phyloP scores from a whole-genome alignment of 176 grass and related monocot species.

The Eremochloa ophiuroides region DNA sequence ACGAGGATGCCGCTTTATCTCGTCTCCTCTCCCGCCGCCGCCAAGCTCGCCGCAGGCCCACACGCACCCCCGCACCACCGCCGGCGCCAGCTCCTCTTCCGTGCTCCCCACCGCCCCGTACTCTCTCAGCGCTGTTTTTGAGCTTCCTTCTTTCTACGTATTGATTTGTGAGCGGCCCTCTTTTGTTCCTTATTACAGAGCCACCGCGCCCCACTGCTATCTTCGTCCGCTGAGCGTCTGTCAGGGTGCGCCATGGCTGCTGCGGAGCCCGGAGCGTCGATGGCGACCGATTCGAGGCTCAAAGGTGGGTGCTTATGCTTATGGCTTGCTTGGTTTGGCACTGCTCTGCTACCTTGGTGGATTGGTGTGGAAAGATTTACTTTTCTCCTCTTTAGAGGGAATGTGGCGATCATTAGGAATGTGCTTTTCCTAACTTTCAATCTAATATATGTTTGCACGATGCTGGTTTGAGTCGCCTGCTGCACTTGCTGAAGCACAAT shows the following conservation, averaged over 20 bases:
- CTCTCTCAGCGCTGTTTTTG: neutral
- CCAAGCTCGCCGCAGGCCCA: neutral
- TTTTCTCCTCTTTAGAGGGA: neutral
- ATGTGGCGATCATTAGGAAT: neutral
- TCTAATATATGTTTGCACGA: neutral
- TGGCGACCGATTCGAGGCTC: neutral
- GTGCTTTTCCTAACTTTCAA: neutral
- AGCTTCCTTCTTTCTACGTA: neutral
- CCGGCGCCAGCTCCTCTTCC: neutral
- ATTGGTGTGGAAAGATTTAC: neutral
- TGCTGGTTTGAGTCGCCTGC: neutral
- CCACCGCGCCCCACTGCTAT: neutral
- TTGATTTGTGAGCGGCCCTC: neutral
- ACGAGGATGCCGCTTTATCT: constrained; percentile 23
- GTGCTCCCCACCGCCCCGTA: neutral
- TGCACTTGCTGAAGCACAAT: neutral
- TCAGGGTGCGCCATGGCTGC: neutral
- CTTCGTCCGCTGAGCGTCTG: neutral
- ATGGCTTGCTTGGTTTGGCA: neutral
- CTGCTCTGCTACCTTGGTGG: neutral
- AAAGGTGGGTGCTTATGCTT: neutral
- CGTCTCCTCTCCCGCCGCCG: constrained; percentile 20
- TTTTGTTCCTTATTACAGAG: constrained; percentile 3
- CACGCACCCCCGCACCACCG: neutral
- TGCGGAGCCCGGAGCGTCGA: neutral